Percentiles rank a stretch among this genome's conserved stretches.
phyloP scores from a whole-genome alignment of 805 yeast species.

The Cyberlindnera sargentensis region DNA sequence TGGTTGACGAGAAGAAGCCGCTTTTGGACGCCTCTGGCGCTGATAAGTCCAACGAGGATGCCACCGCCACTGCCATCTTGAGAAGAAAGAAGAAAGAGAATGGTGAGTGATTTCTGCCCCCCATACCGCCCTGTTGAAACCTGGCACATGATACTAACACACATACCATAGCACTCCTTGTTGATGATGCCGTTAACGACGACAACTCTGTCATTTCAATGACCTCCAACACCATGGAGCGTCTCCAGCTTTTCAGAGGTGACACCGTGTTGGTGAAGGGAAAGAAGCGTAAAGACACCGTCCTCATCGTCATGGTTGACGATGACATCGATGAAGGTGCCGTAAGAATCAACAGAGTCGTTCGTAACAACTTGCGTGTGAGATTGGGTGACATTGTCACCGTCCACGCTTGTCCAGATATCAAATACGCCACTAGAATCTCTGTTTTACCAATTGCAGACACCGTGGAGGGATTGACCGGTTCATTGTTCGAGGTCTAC shows the following conservation, averaged over 20 bases:
- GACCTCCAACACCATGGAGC: constrained; percentile 93
- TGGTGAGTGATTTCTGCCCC: constrained; percentile 6
- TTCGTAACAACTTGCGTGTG: constrained; percentile 89
- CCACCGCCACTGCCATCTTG: constrained; percentile 94
- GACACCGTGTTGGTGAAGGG: constrained; percentile 97
- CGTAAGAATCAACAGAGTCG: constrained; percentile 90
- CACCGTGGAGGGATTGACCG: constrained; percentile 96
- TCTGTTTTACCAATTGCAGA: constrained; percentile 96
- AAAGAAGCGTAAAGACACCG: constrained; percentile 96
- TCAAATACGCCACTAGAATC: constrained; percentile 92
- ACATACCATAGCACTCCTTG: constrained; percentile 49
- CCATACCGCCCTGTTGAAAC: background rate
- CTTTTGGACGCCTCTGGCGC: constrained; percentile 65
- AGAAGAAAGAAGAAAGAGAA: constrained; percentile 98
- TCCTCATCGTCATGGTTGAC: constrained; percentile 88
- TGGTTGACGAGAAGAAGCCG: constrained; percentile 32
- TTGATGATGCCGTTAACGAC: constrained; percentile 95
- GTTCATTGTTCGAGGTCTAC: constrained; percentile 91
- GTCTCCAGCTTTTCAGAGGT: constrained; percentile 91
- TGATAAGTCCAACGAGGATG: constrained; percentile 47
- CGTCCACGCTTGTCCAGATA: constrained; percentile 94
- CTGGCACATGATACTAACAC: background rate
- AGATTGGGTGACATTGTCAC: constrained; percentile 90
- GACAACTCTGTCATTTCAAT: constrained; percentile 95
- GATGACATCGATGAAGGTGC: constrained; percentile 96